Evolutionary conservation across 192 early-diverging fungal species (phyloP), one percentile per base, ranked within the genome.

Genomic region (Allomyces arbusculus): DNA sequence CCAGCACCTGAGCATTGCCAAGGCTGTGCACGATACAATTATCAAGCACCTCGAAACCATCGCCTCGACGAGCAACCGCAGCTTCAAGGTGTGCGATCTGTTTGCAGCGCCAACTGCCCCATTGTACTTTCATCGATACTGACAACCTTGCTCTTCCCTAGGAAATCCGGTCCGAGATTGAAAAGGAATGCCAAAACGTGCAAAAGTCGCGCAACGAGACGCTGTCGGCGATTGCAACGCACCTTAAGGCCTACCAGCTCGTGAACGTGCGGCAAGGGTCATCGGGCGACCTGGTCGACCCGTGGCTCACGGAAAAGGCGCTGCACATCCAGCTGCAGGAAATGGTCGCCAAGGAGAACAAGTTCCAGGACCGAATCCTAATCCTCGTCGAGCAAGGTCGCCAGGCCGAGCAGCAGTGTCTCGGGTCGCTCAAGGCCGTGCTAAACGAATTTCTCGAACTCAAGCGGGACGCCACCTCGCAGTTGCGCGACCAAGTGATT

Each of bases 241-340:
- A 58, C 50, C 16, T 58, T 16, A 58, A 58, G 50, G 50, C 50
- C 16, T n/a, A 58, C 50, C 50, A 58, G 16, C 50, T 58, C 16
- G 50, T 58, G 50, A 20, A 3, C 16, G 50, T 20, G 50, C 50
- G 50, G 50, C 50, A n/a, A 0, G 50, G 50, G 20, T 58, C 50
- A 16, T 58, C 65, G 0, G 24, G 24, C 1, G 12, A 45, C 24
- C 65, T 61, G 10, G n/a, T 65, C 16, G 65, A 65, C 33, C 65
- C 65, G 61, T 65, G 65, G 65, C 61, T 65, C 45, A 65, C 65
- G 45, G 65, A 65, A 55, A 65, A 24, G 61, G 65, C 61, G 45
- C 45, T 65, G 24, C 45, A 61, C 19, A 43, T 61, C 24, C 45
- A 61, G 24, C 65, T 65, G 45, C 45, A 40, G 19, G 61, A 65